phyloP scores from a whole-genome alignment of 208 protist species.

The Porcisia deanei region DNA sequence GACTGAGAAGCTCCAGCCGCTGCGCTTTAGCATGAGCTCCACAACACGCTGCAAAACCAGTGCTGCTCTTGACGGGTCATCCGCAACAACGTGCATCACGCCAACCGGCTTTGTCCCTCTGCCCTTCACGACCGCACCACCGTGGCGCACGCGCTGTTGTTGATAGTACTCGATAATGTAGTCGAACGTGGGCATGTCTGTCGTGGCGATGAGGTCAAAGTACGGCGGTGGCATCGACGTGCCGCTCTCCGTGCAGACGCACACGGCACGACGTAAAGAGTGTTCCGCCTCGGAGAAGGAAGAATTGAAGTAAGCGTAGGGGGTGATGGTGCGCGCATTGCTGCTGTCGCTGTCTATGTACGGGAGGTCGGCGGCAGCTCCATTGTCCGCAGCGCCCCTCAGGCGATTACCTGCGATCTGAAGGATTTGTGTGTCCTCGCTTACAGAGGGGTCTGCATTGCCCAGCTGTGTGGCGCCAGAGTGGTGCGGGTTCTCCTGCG shows the following conservation, averaged over 20 bases:
- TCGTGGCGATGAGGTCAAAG: slow-evolving; percentile 75
- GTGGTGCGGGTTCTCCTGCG: background rate
- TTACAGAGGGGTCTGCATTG: slow-evolving; percentile 6
- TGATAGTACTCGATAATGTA: slow-evolving; percentile 74
- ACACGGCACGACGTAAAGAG: slow-evolving; percentile 11
- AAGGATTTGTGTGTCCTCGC: slow-evolving; percentile 30
- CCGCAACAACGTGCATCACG: slow-evolving; percentile 57
- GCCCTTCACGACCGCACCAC: slow-evolving; percentile 1
- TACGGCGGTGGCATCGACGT: slow-evolving; percentile 32
- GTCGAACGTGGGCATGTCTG: slow-evolving; percentile 72
- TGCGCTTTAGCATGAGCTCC: slow-evolving; percentile 48
- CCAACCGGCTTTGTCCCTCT: slow-evolving; percentile 35
- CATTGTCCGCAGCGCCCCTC: background rate
- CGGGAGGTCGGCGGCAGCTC: slow-evolving; percentile 5
- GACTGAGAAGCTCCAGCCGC: slow-evolving; percentile 17
- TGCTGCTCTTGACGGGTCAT: slow-evolving; percentile 46
- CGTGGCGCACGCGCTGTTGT: slow-evolving; percentile 29
- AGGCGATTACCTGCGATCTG: slow-evolving; percentile 19
- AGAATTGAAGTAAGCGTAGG: slow-evolving; percentile 53
- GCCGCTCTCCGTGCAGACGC: background rate
- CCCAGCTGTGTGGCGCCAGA: slow-evolving; percentile 1
- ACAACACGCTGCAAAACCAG: slow-evolving; percentile 60
- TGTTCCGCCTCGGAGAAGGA: slow-evolving; percentile 51
- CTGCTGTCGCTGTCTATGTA: slow-evolving; percentile 11
- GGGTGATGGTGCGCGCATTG: slow-evolving; percentile 16